Percentiles rank a stretch among this genome's conserved stretches.
phyloP scores from a whole-genome alignment of 257 asterid genomes.

The Solanum neorickii region DNA sequence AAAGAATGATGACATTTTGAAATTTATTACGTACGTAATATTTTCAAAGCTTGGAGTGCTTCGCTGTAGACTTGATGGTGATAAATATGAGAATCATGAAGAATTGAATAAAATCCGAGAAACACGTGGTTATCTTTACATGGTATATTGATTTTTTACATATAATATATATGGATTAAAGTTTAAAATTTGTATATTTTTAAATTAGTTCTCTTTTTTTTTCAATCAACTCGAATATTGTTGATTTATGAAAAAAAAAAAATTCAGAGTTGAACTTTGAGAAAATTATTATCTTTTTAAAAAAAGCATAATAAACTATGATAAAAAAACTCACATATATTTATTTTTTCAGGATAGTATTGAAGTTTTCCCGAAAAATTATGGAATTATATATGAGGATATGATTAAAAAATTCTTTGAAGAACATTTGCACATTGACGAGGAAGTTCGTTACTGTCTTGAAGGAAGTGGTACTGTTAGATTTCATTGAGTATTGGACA shows the following conservation, averaged over 20 bases:
- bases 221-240: neutral
- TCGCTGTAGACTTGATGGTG: slow-evolving; percentile 89
- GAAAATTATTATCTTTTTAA: no score
- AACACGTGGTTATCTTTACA: slow-evolving; percentile 65
- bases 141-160: slow-evolving; percentile 25
- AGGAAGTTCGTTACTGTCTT: slow-evolving; percentile 86
- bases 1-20: neutral
- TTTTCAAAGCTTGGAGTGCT: slow-evolving; percentile 74
- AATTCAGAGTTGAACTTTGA: no score
- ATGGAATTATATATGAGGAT: slow-evolving; percentile 56
- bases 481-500: neutral
- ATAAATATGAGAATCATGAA: slow-evolving; percentile 73
- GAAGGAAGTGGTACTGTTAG: slow-evolving; percentile 71
- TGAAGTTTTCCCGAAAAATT: slow-evolving; percentile 75
- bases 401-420: slow-evolving; percentile 69
- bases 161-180: neutral
- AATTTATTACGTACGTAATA: neutral
- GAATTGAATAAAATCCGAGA: slow-evolving; percentile 77
- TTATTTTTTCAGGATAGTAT: slow-evolving; percentile 45
- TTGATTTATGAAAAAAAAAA: neutral
- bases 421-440: slow-evolving; percentile 89
- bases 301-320: neutral
- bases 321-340: neutral
- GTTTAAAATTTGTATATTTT: neutral
- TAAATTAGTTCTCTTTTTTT: neutral